Evolutionary conservation across 495 filamentous ascomycete species (phyloP), one percentile per base, ranked within the genome.

Genomic region (Tuber calosporum): DNA sequence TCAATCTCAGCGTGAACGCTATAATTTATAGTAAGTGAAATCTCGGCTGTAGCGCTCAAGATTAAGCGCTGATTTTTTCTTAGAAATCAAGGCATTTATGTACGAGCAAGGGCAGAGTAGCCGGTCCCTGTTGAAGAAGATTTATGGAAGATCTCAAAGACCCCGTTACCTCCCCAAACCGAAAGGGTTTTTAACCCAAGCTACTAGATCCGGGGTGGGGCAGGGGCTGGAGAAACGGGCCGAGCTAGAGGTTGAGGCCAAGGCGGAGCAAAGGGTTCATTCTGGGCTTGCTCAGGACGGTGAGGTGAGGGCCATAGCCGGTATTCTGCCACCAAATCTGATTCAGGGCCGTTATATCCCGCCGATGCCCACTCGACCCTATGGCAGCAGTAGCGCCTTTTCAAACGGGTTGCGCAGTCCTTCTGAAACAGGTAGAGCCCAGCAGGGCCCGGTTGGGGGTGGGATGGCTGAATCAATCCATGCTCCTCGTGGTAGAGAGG

Each of bases 1-100:
- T 69, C 34, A 81, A 81, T 67, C 77, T 81, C 11, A 77, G 80
- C 67, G 41, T 81, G 6, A 75, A 79, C 66, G 80, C 80, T 66
- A 72, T 77, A 67, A 69, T 79, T 62, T 77, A 81, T 45, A 66
- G 80, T 81, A 75, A 71, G 72, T 73, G 37, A 20, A 69, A 34
- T 39, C 39, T 38, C 45, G 15, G 19, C 11, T 40, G 39, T 43
- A 6, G 41, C 19, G 68, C 36, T 42, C 9, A 26, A 71, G 1
- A 75, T 39, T 38, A 45, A n/a, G 20, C 30, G 5, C 43, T 26
- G 26, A 66, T 39, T 2, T 38, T 70, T 36, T n/a, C n/a, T n/a
- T 43, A 78, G 76, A 70, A 66, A 78, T 78, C 26, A 73, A 72
- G 40, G 68, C 77, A n/a, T 45, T 66, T 17, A 62, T 58, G 26